Evolutionary conservation across 78 protist genomes (phyloP).

Genomic region (Protostelium mycophagum): DNA sequence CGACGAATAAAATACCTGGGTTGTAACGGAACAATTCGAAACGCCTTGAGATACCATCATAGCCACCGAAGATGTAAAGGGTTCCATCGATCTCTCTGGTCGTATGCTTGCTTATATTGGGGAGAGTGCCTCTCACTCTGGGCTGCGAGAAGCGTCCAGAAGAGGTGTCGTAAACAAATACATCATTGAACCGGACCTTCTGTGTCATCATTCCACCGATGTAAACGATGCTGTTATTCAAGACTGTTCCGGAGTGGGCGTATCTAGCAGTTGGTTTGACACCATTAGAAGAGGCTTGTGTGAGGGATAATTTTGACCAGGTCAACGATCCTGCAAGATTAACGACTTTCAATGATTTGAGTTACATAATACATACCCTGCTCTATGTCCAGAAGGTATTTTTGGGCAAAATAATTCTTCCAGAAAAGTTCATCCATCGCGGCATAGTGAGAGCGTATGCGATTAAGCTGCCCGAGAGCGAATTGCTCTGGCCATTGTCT

Average conservation of each 20-base stretch:
- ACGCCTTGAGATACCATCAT: conserved; percentile 43
- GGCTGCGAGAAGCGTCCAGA: conserved; percentile 5
- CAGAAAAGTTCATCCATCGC: neutral
- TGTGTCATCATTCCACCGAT: conserved; percentile 55
- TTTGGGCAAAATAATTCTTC: neutral
- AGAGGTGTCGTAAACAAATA: conserved; percentile 30
- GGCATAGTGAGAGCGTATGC: neutral
- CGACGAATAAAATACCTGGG: conserved; percentile 2
- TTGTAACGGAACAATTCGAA: conserved; percentile 40
- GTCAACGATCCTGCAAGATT: neutral
- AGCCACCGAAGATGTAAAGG: conserved; percentile 59
- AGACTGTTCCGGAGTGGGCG: conserved; percentile 41
- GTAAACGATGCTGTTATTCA: conserved; percentile 35
- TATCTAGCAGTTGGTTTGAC: conserved; percentile 30
- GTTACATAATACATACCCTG: neutral
- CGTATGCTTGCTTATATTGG: conserved; percentile 50
- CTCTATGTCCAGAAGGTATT: neutral
- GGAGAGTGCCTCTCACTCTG: conserved; percentile 32
- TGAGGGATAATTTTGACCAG: neutral
- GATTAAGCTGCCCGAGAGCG: neutral
- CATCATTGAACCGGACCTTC: conserved; percentile 30
- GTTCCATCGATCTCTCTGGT: conserved; percentile 13
- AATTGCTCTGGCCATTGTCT: neutral
- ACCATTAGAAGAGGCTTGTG: neutral
- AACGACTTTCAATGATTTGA: neutral